phyloP scores from a whole-genome alignment of 164 flowering plant genomes.

The Taxillus chinensis region DNA sequence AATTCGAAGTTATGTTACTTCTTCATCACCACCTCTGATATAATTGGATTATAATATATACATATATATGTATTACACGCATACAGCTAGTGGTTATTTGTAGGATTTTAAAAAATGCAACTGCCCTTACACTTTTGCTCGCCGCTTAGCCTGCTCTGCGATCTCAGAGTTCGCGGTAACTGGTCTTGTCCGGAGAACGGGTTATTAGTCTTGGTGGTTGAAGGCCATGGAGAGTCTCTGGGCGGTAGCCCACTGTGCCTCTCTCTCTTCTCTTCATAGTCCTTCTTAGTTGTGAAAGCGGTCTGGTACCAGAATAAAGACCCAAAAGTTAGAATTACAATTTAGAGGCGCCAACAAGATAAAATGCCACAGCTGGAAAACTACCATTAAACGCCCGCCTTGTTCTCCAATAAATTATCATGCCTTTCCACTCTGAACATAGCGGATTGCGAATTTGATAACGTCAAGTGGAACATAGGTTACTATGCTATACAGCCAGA shows the following conservation, averaged over 20 bases:
- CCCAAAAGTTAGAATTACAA: background rate
- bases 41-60: too few species aligned
- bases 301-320: constrained; percentile 19
- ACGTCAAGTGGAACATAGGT: constrained; percentile 37
- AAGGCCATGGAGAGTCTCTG: constrained; percentile 43
- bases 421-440: constrained; percentile 37
- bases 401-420: constrained; percentile 43
- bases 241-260: constrained; percentile 50
- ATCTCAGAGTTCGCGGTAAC: constrained; percentile 53
- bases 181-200: constrained; percentile 34
- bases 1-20: background rate
- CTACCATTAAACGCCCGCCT: constrained; percentile 14
- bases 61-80: too few species aligned
- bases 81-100: too few species aligned
- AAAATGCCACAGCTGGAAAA: background rate
- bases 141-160: constrained; percentile 47
- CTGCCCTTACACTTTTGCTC: constrained; percentile 45
- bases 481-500: constrained; percentile 42
- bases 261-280: constrained; percentile 44
- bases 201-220: constrained; percentile 27
- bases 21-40: too few species aligned
- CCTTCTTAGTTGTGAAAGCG: constrained; percentile 49
- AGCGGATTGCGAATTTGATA: constrained; percentile 36
- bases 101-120: too few species aligned
- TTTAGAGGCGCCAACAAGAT: background rate